Evolutionary conservation across 257 asterid genomes (phyloP).

Genomic region (Anisodus acutangulus): DNA sequence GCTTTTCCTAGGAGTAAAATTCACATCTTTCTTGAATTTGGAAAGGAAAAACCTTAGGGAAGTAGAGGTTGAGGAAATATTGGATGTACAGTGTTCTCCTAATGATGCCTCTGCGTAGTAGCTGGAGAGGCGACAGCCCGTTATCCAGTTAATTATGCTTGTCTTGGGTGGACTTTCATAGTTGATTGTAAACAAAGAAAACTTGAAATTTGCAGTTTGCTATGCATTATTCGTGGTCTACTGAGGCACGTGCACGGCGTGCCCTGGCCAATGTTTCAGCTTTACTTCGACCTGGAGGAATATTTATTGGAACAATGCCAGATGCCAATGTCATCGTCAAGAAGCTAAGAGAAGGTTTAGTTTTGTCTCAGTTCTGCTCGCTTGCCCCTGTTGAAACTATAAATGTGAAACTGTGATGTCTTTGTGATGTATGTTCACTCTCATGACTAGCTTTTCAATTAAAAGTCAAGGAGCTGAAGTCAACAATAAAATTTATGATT

Average conservation of each 20-base stretch:
- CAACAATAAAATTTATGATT: background rate
- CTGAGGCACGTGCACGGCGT: slow-evolving; percentile 95
- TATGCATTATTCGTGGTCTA: slow-evolving; percentile 99
- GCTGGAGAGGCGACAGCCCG: background rate
- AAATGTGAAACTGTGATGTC: background rate
- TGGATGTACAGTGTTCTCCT: background rate
- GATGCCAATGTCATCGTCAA: slow-evolving; percentile 91
- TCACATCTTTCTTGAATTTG: background rate
- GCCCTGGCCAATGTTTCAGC: slow-evolving; percentile 96
- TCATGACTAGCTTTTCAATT: background rate
- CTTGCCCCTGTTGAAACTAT: background rate
- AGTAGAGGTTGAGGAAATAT: slow-evolving; percentile 5
- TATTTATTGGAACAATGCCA: slow-evolving; percentile 97
- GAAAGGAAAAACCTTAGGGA: background rate
- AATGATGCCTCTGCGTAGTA: slow-evolving; percentile 12
- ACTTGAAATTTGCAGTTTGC: slow-evolving; percentile 74
- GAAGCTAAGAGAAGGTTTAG: slow-evolving; percentile 88
- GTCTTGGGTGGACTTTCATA: background rate
- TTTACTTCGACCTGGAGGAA: slow-evolving; percentile 97
- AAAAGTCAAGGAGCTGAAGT: background rate
- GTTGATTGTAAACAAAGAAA: slow-evolving; percentile 27
- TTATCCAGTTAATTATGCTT: slow-evolving; percentile 1
- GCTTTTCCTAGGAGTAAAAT: slow-evolving; percentile 10
- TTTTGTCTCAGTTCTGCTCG: background rate
- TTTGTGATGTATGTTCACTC: background rate